Evolutionary conservation across 1,284 basidiomycete species (phyloP), one percentile per base, ranked within the genome.

Genomic region (Xanthoconium separans): DNA sequence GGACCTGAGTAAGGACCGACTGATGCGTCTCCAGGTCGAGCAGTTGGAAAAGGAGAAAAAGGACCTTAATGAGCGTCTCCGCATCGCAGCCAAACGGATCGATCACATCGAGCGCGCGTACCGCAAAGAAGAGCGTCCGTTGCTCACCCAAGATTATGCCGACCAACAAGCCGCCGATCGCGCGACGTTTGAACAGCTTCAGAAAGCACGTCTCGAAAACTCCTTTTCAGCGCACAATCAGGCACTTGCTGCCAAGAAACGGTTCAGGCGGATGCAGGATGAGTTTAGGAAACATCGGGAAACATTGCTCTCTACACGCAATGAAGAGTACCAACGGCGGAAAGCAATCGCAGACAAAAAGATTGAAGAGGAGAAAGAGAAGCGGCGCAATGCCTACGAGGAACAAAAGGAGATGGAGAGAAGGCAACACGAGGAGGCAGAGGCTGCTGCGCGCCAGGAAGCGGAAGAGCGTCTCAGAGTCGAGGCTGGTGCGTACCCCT

Each of bases 41-140:
- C 93, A 97, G 68, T 80, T 97, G 53, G 95, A 98, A 76, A 98
- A 97, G 76, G 96, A 98, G 77, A 97, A 97, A 82, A 89, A 87
- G 64, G 91, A 95, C 63, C 79, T 93, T 60, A 83, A 82, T 59
- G 91, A 95, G 65, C 85, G 89, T 27, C 80, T 98, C 56, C 88
- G 94, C 36, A 84, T 95, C 60, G 82, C 91, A 51, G 74, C 87
- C 54, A 98, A 98, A 75, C 90, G 94, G 31, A 86, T 98, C 65
- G 96, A 99, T 69, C 95, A 99, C 73, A 73, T 93, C 68, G 96
- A 99, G 76, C 93, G 97, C 59, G 95, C 96, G 0, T 93, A 91
- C 77, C 89, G 96, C 61, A 93, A 94, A 74, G 95, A 95, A 58
- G 97, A 98, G 72, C 84, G 88, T 12, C 91, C 94, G 0, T 79